Evolutionary conservation across 805 yeast genomes (phyloP), one percentile per base, ranked within the genome.

Genomic region (Scheffersomyces amazonensis): DNA sequence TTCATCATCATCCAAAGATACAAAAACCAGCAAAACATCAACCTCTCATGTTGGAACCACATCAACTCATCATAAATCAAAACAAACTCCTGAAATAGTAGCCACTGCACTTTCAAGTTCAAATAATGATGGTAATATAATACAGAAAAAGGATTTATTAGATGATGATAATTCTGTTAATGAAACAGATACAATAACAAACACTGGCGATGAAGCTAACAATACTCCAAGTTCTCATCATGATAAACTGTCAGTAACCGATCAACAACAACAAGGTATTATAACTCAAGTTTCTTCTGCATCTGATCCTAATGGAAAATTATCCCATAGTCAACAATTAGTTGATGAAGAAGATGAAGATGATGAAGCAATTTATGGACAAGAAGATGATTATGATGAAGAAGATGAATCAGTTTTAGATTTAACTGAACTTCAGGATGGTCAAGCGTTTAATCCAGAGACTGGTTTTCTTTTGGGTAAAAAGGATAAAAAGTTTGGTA

Each of bases 391-490:
- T 15, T 47, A 38, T 19, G 45, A 36, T n/a, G 37, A 34, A n/a
- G 49, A 48, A 35, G 43, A 47, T 18, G 47, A 45, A 10, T 43
- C 41, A 4, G 52, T 44, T 38, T 41, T 48, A 12, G 54, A 49
- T 39, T 39, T 49, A 16, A 36, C 36, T 16, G 72, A 71, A 51
- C 64, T 85, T 37, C 90, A 83, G 60, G 81, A 81, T 16, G 90
- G 83, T 31, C 95, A 86, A 60, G 75, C 76, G 5, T 80, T 73
- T 52, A 76, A 86, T 28, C 69, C 78, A 34, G 70, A 63, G 36
- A 77, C 83, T 3, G 87, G 84, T 4, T 76, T 73, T 66, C 71
- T 89, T 35, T 65, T 91, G 46, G 78, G 83, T 36, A 75, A 79
- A 17, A 73, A 78, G 32, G 63, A 58, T 35, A 62, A 68, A 17